These are phyloP conservation scores for Claviceps sorghi DNA, from an alignment of 2,329 filamentous ascomycete genomes.

Conservation along the genomic window DNA sequence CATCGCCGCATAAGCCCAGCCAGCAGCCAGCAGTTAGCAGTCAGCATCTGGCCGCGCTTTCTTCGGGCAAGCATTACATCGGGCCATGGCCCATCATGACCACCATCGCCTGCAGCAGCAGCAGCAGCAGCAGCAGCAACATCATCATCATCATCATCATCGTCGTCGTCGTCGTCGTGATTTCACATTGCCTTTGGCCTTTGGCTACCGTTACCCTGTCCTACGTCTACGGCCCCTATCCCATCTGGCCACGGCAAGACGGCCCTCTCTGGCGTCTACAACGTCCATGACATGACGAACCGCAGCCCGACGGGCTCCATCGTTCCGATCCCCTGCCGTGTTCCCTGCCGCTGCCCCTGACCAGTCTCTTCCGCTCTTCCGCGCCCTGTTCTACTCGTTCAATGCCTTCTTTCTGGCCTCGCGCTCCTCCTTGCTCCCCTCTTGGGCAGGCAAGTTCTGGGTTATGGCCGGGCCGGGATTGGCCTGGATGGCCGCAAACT, in stretches of 20 bases:
- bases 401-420: conserved; percentile 48
- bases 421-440: conserved; percentile 56
- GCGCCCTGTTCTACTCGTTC: conserved; percentile 36
- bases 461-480: conserved; percentile 44
- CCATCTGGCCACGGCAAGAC: not conserved
- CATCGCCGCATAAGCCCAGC: not conserved
- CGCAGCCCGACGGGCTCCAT: not conserved
- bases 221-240: too few relatives aligned
- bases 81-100: too few relatives aligned
- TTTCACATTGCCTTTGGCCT: too few relatives aligned
- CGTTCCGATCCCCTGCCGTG: not conserved
- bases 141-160: too few relatives aligned
- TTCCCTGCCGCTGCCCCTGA: not conserved
- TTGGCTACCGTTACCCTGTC: too few relatives aligned
- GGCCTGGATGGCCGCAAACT: conserved; percentile 38
- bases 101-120: too few relatives aligned
- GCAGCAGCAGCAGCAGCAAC: too few relatives aligned
- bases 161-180: too few relatives aligned
- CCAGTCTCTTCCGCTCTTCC: not conserved
- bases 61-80: too few relatives aligned
- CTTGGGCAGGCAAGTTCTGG: conserved; percentile 36
- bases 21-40: too few relatives aligned
- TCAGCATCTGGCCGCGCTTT: too few relatives aligned
- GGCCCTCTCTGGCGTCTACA: too few relatives aligned
- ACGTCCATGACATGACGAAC: not conserved